These are phyloP conservation scores for Termitomyces sp. DNA, from an alignment of 768 basidiomycete genomes.

Conservation along the genomic window DNA sequence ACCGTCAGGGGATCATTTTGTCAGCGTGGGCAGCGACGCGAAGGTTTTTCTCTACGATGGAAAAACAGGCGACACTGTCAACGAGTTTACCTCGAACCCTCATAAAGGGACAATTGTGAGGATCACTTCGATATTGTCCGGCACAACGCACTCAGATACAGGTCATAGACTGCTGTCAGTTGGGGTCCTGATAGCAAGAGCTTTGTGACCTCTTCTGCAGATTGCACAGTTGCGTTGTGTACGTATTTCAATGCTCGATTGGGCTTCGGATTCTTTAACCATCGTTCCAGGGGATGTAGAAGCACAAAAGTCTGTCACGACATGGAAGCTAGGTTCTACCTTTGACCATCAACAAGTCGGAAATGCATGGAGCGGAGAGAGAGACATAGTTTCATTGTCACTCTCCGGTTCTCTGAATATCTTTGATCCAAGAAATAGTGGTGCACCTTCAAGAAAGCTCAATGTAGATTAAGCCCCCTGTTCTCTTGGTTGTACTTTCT, in stretches of 20 bases:
- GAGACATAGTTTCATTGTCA: conserved; percentile 77
- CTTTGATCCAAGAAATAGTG: conserved; percentile 67
- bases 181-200: conserved; percentile 76
- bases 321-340: conserved; percentile 73
- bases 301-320: conserved; percentile 56
- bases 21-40: conserved; percentile 84
- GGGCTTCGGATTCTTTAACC: not conserved
- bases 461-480: conserved; percentile 36
- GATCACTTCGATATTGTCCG: conserved; percentile 7
- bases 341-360: conserved; percentile 83
- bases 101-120: conserved; percentile 77
- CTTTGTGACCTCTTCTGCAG: conserved; percentile 80
- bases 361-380: conserved; percentile 72
- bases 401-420: conserved; percentile 78
- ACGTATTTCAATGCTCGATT: conserved; percentile 17
- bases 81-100: conserved; percentile 60
- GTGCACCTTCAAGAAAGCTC: conserved; percentile 56
- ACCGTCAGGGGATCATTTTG: conserved; percentile 77
- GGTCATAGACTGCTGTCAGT: conserved; percentile 58
- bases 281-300: conserved; percentile 69
- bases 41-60: conserved; percentile 91
- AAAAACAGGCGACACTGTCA: conserved; percentile 73
- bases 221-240: conserved; percentile 88
- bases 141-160: not conserved
- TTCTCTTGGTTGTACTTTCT: not conserved